Evolutionary conservation across 2,329 filamentous ascomycete species (phyloP).

Genomic region (Claviceps pusilla): DNA sequence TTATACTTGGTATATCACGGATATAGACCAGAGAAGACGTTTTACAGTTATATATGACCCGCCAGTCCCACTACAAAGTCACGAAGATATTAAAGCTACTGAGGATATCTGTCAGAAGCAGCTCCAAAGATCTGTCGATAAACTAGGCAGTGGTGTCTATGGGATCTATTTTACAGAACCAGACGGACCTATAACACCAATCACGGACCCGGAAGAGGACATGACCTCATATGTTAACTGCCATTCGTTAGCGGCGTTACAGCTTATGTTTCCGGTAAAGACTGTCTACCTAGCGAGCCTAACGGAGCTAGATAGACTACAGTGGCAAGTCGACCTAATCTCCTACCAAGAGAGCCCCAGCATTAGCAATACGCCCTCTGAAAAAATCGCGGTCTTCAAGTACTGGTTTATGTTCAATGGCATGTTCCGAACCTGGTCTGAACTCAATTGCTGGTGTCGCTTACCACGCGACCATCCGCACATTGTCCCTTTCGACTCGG

Average conservation of each 20-base stretch:
- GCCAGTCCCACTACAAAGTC: slow-evolving; percentile 8
- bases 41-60: neutral
- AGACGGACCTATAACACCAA: slow-evolving; percentile 7
- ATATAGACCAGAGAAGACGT: neutral
- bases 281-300: slow-evolving; percentile 10
- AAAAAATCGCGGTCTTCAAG: slow-evolving; percentile 18
- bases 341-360: neutral
- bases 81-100: slow-evolving; percentile 9
- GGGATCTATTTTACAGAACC: slow-evolving; percentile 10
- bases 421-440: slow-evolving; percentile 15
- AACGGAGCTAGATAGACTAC: slow-evolving; percentile 15
- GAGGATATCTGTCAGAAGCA: slow-evolving; percentile 10
- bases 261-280: slow-evolving; percentile 6
- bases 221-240: slow-evolving; percentile 12
- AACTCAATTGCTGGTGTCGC: slow-evolving; percentile 20
- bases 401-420: slow-evolving; percentile 18
- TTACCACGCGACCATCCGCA: slow-evolving; percentile 21
- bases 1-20: neutral
- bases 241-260: slow-evolving; percentile 10
- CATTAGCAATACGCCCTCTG: slow-evolving; percentile 1
- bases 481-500: slow-evolving; percentile 20
- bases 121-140: slow-evolving; percentile 9
- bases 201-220: slow-evolving; percentile 15
- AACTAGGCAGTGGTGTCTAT: slow-evolving; percentile 9
- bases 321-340: slow-evolving; percentile 15